Evolutionary conservation across 495 filamentous ascomycete species (phyloP).

Genomic region (Neurospora hispaniola): DNA sequence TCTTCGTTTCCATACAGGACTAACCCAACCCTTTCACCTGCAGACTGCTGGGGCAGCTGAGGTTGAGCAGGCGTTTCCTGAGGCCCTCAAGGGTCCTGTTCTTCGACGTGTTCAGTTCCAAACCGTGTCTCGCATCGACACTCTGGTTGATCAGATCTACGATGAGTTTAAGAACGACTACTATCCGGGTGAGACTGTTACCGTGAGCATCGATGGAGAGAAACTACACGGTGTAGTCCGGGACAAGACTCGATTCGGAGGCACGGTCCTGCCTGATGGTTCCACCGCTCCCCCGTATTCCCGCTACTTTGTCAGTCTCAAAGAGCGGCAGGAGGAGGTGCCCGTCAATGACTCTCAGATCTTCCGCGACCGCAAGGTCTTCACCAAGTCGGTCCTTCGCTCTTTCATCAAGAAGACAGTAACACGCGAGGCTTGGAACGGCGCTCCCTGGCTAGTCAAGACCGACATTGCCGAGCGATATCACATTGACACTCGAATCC

Average conservation of each 20-base stretch:
- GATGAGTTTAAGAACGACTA: slow-evolving; percentile 90
- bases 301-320: slow-evolving; percentile 69
- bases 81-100: slow-evolving; percentile 82
- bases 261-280: slow-evolving; percentile 49
- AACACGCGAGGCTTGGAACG: slow-evolving; percentile 81
- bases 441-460: slow-evolving; percentile 94
- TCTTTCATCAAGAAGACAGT: slow-evolving; percentile 94
- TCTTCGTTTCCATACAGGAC: neutral
- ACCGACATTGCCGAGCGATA: slow-evolving; percentile 71
- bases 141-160: slow-evolving; percentile 53
- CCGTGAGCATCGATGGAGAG: slow-evolving; percentile 60
- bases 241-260: slow-evolving; percentile 72
- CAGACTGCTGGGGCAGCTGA: slow-evolving; percentile 77
- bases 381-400: slow-evolving; percentile 88
- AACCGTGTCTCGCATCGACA: slow-evolving; percentile 82
- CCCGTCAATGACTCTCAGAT: slow-evolving; percentile 74
- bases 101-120: slow-evolving; percentile 85
- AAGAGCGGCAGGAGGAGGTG: slow-evolving; percentile 59
- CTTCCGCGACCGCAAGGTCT: slow-evolving; percentile 78
- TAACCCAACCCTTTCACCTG: neutral
- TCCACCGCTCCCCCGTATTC: slow-evolving; percentile 56
- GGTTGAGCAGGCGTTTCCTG: slow-evolving; percentile 84
- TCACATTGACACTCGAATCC: slow-evolving; percentile 74
- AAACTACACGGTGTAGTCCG: slow-evolving; percentile 67
- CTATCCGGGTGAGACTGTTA: slow-evolving; percentile 82